Evolutionary conservation across 192 early-diverging fungal species (phyloP), one percentile per base, ranked within the genome.

Genomic region (Coemansia sp.): DNA sequence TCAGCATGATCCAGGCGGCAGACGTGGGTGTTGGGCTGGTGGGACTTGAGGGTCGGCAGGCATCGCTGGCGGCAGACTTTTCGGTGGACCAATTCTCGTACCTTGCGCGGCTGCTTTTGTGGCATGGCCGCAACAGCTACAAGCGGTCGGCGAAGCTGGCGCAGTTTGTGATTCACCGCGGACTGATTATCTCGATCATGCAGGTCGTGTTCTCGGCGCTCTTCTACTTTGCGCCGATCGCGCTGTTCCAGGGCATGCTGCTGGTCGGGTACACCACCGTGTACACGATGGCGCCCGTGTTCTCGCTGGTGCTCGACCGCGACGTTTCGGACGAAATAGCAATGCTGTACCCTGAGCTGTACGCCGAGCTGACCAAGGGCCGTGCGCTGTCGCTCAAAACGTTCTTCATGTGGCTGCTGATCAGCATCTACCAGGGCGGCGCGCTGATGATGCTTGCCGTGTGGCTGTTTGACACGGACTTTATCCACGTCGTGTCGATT

Each of bases 151-250:
- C 94, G 19, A 95, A 95, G 72, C 80, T 98, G 43, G 88, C 89
- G 8, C 95, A 98, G 70, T 98, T 98, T 82, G 92, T 98, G 8
- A 95, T 98, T 51, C 95, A 98, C 73, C 89, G 95, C 55, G 95
- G 95, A 29, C 70, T 98, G 54, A 98, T 98, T 51, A 98, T 98
- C 53, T 95, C 95, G 1, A 87, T 98, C 18, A 98, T 98, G 87
- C 95, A 98, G 77, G 94, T 93, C 0, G 95, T 98, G 9, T 98
- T 98, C 60, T 94, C 92, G 9, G 87, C 94, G 2, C 82, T 98
- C 57, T 98, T 95, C 69, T 98, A 96, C 76, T 95, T 92, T 84
- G 95, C 95, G 11, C 95, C 95, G 6, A 96, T 98, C 56, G 94
- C 94, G 27, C 67, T 98, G 52, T 98, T 92, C 72, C 93, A 96